These are phyloP conservation scores for Cystobasidiaceae sp. DNA, from an alignment of 1,284 basidiomycete genomes.

Conservation along the genomic window DNA sequence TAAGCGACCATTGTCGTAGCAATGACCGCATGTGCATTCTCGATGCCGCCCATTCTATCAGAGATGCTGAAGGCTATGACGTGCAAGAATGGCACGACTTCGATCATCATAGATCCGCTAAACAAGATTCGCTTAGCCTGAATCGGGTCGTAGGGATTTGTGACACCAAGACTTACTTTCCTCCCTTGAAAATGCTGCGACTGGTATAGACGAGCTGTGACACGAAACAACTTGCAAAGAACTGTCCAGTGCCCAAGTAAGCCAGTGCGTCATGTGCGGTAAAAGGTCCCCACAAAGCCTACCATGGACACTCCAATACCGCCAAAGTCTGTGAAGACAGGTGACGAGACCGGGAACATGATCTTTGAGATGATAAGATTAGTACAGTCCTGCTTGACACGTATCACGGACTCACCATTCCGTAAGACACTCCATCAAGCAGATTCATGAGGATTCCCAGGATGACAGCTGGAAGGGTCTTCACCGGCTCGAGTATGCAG, in stretches of 20 bases:
- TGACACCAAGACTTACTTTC: conserved; percentile 33
- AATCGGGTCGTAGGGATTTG: not conserved
- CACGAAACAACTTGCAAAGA: conserved; percentile 76
- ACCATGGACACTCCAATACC: conserved; percentile 81
- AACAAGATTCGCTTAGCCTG: conserved; percentile 50
- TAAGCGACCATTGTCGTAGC: conserved; percentile 89
- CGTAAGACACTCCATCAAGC: conserved; percentile 74
- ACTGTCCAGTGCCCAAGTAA: conserved; percentile 49
- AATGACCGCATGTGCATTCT: conserved; percentile 64
- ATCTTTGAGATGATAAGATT: conserved; percentile 54
- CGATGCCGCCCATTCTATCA: conserved; percentile 60
- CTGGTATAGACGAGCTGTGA: conserved; percentile 79
- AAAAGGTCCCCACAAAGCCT: not conserved
- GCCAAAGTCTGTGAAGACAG: conserved; percentile 74
- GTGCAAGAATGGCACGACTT: conserved; percentile 97
- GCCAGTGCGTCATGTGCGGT: conserved; percentile 12
- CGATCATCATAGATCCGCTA: conserved; percentile 99
- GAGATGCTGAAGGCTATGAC: conserved; percentile 78
- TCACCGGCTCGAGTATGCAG: conserved; percentile 5
- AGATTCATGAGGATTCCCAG: conserved; percentile 84
- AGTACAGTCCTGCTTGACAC: conserved; percentile 49
- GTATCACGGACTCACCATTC: conserved; percentile 43
- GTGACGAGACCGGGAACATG: conserved; percentile 72
- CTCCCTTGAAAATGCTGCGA: conserved; percentile 70
- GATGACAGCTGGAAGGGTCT: conserved; percentile 64